phyloP scores from a whole-genome alignment of 169 alveolate genomes.

The Theileria orientalis region DNA sequence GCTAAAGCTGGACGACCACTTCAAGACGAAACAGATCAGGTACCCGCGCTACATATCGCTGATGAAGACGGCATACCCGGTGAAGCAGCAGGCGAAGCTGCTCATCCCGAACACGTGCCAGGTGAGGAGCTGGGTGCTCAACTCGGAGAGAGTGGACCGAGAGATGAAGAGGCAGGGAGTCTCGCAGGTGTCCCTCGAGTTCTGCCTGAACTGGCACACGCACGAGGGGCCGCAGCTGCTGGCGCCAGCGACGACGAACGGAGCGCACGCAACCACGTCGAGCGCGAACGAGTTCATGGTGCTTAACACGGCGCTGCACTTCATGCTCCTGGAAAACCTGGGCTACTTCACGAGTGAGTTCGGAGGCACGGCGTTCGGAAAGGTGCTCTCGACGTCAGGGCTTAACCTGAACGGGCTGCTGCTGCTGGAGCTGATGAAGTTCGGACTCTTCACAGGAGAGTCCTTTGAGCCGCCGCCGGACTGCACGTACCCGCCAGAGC shows the following conservation, averaged over 20 bases:
- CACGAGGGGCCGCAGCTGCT: conserved; percentile 46
- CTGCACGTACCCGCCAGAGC: conserved; percentile 59
- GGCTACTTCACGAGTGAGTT: conserved; percentile 70
- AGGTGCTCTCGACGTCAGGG: conserved; percentile 65
- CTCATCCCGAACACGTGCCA: conserved; percentile 53
- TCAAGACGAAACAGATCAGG: conserved; percentile 53
- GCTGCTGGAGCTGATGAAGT: conserved; percentile 69
- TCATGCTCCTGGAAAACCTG: conserved; percentile 71
- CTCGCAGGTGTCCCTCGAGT: conserved; percentile 52
- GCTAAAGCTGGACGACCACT: conserved; percentile 61
- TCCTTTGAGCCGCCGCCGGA: conserved; percentile 68
- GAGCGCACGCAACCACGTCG: conserved; percentile 10
- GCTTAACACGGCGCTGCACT: conserved; percentile 49
- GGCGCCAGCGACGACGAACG: background rate
- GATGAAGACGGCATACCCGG: conserved; percentile 25
- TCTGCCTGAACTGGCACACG: conserved; percentile 69
- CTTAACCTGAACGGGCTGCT: conserved; percentile 60
- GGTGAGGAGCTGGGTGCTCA: conserved; percentile 19
- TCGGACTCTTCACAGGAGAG: conserved; percentile 71
- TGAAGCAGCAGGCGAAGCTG: conserved; percentile 27
- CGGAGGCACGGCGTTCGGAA: conserved; percentile 75
- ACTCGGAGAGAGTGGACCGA: conserved; percentile 31
- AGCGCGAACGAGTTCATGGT: conserved; percentile 52
- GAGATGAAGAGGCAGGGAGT: conserved; percentile 65
- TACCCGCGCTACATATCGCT: conserved; percentile 35